Conservation (phyloP, 2,329 filamentous ascomycete species). For the Ceratocystis huliohia region DNA sequence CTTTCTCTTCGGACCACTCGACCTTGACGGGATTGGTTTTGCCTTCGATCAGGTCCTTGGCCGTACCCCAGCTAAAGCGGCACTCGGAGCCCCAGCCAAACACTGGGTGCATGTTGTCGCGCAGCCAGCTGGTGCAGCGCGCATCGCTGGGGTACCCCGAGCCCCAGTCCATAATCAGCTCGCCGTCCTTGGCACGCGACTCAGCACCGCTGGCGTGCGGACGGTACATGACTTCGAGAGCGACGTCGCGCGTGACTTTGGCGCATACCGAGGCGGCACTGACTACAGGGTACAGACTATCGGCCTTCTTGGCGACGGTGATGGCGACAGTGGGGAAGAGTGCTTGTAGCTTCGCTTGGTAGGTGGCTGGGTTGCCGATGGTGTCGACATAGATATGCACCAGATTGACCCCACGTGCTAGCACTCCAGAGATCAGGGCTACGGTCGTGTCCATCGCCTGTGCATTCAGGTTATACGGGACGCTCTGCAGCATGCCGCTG, state of each 20-base stretch:
- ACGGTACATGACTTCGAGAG: slow-evolving; percentile 66
- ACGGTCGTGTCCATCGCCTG: slow-evolving; percentile 92
- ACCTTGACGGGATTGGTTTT: slow-evolving; percentile 54
- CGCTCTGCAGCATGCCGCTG: slow-evolving; percentile 60
- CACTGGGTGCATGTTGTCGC: slow-evolving; percentile 73
- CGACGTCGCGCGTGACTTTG: slow-evolving; percentile 88
- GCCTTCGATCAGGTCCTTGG: slow-evolving; percentile 81
- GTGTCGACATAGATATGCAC: slow-evolving; percentile 91
- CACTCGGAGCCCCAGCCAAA: slow-evolving; percentile 95
- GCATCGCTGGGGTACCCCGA: slow-evolving; percentile 88
- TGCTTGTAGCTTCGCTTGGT: slow-evolving; percentile 72
- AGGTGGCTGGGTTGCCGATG: slow-evolving; percentile 67
- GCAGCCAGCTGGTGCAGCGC: slow-evolving; percentile 69
- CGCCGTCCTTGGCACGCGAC: slow-evolving; percentile 26
- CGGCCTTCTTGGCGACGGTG: slow-evolving; percentile 80
- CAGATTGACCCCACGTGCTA: slow-evolving; percentile 67
- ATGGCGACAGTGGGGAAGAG: slow-evolving; percentile 68
- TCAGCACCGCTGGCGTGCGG: slow-evolving; percentile 27
- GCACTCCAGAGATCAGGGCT: slow-evolving; percentile 62
- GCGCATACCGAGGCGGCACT: slow-evolving; percentile 89
- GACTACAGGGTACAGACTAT: slow-evolving; percentile 82
- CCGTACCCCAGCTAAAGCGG: slow-evolving; percentile 90
- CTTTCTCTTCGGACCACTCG: slow-evolving; percentile 71
- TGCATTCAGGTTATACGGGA: slow-evolving; percentile 79
- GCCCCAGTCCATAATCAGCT: slow-evolving; percentile 50